phyloP scores from a whole-genome alignment of 768 basidiomycete genomes.

The Mycena maculata region DNA sequence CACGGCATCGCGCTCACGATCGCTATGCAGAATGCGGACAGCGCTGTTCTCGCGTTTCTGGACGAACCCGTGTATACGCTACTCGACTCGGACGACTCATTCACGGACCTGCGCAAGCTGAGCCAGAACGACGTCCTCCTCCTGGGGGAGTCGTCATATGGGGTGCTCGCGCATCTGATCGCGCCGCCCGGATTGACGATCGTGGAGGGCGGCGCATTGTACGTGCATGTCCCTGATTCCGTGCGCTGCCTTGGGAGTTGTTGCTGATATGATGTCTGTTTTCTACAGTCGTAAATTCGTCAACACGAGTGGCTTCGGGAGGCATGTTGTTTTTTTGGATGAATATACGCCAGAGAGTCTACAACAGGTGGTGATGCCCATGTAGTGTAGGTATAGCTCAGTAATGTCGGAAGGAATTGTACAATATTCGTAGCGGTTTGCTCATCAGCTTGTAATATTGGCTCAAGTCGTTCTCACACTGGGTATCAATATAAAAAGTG shows the following conservation, averaged over 20 bases:
- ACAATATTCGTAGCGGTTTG: background rate
- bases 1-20: constrained; percentile 25
- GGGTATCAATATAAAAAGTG: too few relatives aligned
- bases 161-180: constrained; percentile 26
- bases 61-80: constrained; percentile 23
- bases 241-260: background rate
- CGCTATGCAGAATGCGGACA: constrained; percentile 28
- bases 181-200: constrained; percentile 27
- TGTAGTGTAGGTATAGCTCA: background rate
- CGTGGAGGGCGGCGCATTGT: constrained; percentile 23
- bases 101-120: constrained; percentile 16
- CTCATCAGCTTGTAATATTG: background rate
- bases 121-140: constrained; percentile 29
- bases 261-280: constrained; percentile 8
- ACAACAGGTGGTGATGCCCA: background rate
- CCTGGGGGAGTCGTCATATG: constrained; percentile 26
- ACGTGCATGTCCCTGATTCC: background rate
- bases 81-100: constrained; percentile 22
- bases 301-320: constrained; percentile 27
- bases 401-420: background rate
- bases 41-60: constrained; percentile 14
- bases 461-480: too few relatives aligned
- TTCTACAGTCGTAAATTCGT: constrained; percentile 17
- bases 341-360: constrained; percentile 23
- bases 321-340: constrained; percentile 26